Evolutionary conservation across 306 rosid species (phyloP), one percentile per base, ranked within the genome.

Genomic region (Aeschynomene evenia): DNA sequence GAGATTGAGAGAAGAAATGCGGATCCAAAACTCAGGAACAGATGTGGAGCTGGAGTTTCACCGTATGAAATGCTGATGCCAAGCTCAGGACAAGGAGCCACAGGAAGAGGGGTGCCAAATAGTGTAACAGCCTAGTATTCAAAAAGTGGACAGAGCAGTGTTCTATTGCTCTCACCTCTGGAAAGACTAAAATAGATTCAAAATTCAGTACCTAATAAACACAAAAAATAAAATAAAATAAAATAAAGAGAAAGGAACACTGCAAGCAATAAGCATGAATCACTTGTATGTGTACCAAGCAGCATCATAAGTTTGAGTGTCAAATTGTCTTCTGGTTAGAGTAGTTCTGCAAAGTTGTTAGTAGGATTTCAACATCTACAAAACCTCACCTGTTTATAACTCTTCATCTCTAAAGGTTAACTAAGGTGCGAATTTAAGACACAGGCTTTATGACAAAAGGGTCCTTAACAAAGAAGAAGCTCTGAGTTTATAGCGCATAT

Each of bases 31-130:
- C 80, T 71, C 62, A 62, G 77, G 55, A 83, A 71, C 66, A 58
- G 77, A 63, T 71, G 73, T 51, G 85, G 78, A 14, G 68, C 34
- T 57, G 74, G 80, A 20, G 73, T 62, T 66, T 48, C 73, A 49
- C 79, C 83, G 42, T 74, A 65, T 61, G 84, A 83, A 61, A 21
- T 63, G 56, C 84, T 80, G 6, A 73, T 83, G 18, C 87, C 87
- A 15, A 72, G 80, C 39, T 79, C 87, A 7, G 84, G 70, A 39
- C 9, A 16, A 26, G 77, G 80, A 50, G 72, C 74, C 63, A 82
- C 84, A 5, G 80, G 86, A 58, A 62, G 79, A 67, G 84, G 84
- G 26, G 81, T 82, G 16, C 86, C 84, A 34, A 82, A 82, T 31
- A 82, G 86, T 72, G 70, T 26, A 31, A 75, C 86, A 53, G 70